These are phyloP conservation scores for Eimeria acervulina DNA, from an alignment of 169 alveolate genomes.

Conservation along the genomic window DNA sequence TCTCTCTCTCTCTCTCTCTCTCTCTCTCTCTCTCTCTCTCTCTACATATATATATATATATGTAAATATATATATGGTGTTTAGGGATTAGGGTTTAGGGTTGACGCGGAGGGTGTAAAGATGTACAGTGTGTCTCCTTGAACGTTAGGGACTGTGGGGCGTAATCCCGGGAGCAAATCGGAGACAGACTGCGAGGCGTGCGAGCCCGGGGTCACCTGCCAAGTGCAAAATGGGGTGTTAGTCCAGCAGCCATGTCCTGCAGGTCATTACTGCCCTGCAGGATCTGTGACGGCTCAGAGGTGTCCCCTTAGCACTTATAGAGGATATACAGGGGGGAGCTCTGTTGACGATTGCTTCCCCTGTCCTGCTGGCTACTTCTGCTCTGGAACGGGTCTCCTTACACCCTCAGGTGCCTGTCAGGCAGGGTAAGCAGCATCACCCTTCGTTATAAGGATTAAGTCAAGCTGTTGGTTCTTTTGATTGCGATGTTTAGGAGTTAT, in stretches of 20 bases:
- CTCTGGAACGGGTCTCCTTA: slow-evolving; percentile 43
- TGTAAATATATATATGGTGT: too few relatives aligned
- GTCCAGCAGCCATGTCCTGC: slow-evolving; percentile 62
- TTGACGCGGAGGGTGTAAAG: not conserved
- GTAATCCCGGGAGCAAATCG: slow-evolving; percentile 33
- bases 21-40: too few relatives aligned
- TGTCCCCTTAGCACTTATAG: slow-evolving; percentile 74
- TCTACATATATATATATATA: too few relatives aligned
- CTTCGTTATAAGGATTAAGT: too few relatives aligned
- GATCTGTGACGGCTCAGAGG: slow-evolving; percentile 27
- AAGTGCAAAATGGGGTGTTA: slow-evolving; percentile 1
- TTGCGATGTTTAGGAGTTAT: too few relatives aligned
- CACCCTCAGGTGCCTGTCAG: slow-evolving; percentile 62
- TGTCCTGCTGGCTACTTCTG: slow-evolving; percentile 70
- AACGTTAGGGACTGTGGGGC: slow-evolving; percentile 28
- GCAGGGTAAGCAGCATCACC: too few relatives aligned
- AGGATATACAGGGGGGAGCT: not conserved
- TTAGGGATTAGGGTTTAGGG: not conserved
- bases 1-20: too few relatives aligned
- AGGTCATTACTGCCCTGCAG: slow-evolving; percentile 72
- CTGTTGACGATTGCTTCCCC: not conserved
- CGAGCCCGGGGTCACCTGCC: slow-evolving; percentile 16
- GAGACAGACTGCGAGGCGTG: slow-evolving; percentile 54
- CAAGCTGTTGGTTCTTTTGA: not conserved
- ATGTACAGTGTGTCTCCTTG: not conserved